Conservation (phyloP, 2,329 filamentous ascomycete genomes). For the Botryotinia globosa region DNA sequence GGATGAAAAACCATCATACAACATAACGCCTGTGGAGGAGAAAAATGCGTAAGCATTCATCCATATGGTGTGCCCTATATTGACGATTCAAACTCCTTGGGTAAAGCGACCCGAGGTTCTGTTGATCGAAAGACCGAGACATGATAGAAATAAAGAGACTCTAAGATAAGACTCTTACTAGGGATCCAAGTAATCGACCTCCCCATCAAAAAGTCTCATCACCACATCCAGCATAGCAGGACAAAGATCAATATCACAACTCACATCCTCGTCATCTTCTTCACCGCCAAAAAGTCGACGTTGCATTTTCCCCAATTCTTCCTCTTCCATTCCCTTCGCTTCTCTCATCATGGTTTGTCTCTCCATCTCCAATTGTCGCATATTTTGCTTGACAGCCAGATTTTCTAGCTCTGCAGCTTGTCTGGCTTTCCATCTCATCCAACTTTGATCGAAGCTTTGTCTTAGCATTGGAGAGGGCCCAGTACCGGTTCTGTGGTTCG, state of each 20-base stretch:
- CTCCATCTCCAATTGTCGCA: conserved; percentile 2
- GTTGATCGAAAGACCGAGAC: conserved; percentile 19
- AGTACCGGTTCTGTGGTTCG: conserved; percentile 10
- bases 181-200: conserved; percentile 39
- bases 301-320: conserved; percentile 31
- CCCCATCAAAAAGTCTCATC: conserved; percentile 34
- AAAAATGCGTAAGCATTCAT: conserved; percentile 35
- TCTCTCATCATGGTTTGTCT: conserved; percentile 7
- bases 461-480: conserved; percentile 35
- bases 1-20: conserved; percentile 28
- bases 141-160: conserved; percentile 22
- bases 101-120: conserved; percentile 7
- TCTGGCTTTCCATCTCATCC: conserved; percentile 36
- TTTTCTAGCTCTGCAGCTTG: conserved; percentile 29
- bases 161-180: conserved; percentile 26
- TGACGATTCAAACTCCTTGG: background rate
- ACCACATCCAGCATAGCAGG: conserved; percentile 37
- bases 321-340: conserved; percentile 29
- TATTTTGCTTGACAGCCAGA: background rate
- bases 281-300: conserved; percentile 36
- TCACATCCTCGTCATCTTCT: conserved; percentile 27
- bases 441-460: conserved; percentile 37
- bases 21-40: conserved; percentile 30
- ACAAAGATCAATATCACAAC: conserved; percentile 38
- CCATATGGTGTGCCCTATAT: conserved; percentile 19